Percentiles rank a stretch among this genome's conserved stretches.
Conservation (phyloP, 164 flowering plant species). For the Cinnamomum micranthum region DNA sequence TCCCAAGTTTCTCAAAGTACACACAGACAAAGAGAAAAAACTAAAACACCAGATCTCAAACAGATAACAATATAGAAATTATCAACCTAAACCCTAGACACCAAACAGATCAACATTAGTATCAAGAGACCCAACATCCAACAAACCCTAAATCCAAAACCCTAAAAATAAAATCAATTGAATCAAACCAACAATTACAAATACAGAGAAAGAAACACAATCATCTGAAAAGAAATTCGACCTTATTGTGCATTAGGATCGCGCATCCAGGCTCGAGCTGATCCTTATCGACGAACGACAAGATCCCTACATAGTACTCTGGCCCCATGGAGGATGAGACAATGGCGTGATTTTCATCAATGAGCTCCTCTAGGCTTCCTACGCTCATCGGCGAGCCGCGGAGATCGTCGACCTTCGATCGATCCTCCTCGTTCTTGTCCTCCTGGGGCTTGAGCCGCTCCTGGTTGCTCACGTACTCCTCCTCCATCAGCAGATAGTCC, state of each 20-base stretch:
- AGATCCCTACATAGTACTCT: constrained; percentile 32
- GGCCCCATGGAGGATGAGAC: constrained; percentile 36
- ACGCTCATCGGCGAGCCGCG: constrained; percentile 38
- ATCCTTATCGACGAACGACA: constrained; percentile 39
- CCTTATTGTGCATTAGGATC: constrained; percentile 42
- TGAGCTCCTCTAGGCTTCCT: constrained; percentile 30
- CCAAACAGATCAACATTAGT: too few relatives aligned
- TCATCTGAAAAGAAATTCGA: neutral
- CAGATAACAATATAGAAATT: neutral
- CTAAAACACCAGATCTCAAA: neutral
- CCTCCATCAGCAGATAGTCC: constrained; percentile 40
- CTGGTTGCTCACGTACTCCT: constrained; percentile 33
- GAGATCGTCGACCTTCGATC: constrained; percentile 38
- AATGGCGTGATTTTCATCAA: constrained; percentile 42
- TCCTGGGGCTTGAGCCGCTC: constrained; percentile 42
- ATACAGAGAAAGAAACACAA: neutral
- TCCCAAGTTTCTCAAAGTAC: too few relatives aligned
- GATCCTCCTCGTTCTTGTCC: constrained; percentile 40
- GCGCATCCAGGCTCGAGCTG: constrained; percentile 43
- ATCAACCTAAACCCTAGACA: neutral
- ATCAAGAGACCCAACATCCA: too few relatives aligned
- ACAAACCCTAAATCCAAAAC: neutral
- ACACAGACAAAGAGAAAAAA: neutral
- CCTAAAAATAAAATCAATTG: too few relatives aligned
- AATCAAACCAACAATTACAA: too few relatives aligned